Percentiles rank a stretch among this genome's conserved stretches.
These are phyloP conservation scores for Clonostachys sp. DNA, from an alignment of 2,329 filamentous ascomycete species.

Conservation along the genomic window DNA sequence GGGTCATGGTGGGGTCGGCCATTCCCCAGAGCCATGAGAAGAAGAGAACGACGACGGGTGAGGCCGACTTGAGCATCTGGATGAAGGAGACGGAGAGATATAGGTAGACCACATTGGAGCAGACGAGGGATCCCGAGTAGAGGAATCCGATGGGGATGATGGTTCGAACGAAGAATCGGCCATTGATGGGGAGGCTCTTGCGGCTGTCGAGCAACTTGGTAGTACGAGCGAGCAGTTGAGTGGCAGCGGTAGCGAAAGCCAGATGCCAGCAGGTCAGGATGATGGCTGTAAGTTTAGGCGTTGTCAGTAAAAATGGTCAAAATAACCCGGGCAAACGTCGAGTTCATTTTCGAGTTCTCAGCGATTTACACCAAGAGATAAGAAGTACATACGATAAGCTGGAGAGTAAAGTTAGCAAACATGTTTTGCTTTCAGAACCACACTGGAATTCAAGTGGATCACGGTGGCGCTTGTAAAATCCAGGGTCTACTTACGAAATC, in stretches of 20 bases:
- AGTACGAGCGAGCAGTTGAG: conserved; percentile 60
- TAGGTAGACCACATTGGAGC: conserved; percentile 63
- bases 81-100: conserved; percentile 66
- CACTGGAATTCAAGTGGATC: background rate
- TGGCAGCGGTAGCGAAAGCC: conserved; percentile 60
- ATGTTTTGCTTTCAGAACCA: conserved; percentile 12
- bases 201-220: conserved; percentile 60
- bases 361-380: background rate
- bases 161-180: conserved; percentile 54
- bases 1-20: conserved; percentile 36
- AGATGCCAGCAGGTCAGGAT: conserved; percentile 67
- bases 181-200: conserved; percentile 56
- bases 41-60: conserved; percentile 62
- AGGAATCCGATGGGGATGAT: conserved; percentile 64
- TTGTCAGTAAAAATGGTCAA: background rate
- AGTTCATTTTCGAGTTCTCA: background rate
- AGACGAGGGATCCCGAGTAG: conserved; percentile 62
- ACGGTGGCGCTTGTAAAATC: background rate
- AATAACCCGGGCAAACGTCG: too few species aligned
- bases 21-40: conserved; percentile 57
- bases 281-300: conserved; percentile 29
- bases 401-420: background rate
- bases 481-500: conserved; percentile 59
- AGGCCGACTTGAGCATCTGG: conserved; percentile 67
- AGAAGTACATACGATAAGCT: conserved; percentile 25